Evolutionary conservation across 2,329 filamentous ascomycete genomes (phyloP).

Genomic region (Botryotinia convoluta): DNA sequence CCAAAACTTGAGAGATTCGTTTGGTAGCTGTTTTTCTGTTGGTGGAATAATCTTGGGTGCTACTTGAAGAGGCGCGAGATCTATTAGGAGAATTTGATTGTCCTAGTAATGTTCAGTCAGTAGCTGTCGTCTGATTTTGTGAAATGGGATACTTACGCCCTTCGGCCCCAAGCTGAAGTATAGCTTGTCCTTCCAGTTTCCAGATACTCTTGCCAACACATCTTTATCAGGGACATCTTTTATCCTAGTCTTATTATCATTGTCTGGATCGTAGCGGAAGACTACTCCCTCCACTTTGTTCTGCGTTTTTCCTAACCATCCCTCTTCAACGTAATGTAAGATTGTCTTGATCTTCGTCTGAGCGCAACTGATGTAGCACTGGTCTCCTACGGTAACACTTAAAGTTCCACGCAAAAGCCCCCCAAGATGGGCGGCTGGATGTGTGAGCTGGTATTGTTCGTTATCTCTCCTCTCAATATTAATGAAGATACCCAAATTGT

Average conservation of each 20-base stretch:
- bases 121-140: slow-evolving; percentile 37
- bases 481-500: slow-evolving; percentile 96
- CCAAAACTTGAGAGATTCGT: slow-evolving; percentile 91
- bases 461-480: slow-evolving; percentile 74
- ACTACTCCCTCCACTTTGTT: slow-evolving; percentile 90
- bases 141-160: slow-evolving; percentile 47
- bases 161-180: slow-evolving; percentile 59
- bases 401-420: slow-evolving; percentile 85
- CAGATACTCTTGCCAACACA: slow-evolving; percentile 76
- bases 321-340: slow-evolving; percentile 88
- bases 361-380: slow-evolving; percentile 84
- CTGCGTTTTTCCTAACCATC: slow-evolving; percentile 87
- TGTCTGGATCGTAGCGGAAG: slow-evolving; percentile 85
- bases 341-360: slow-evolving; percentile 90
- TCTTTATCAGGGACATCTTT: slow-evolving; percentile 86
- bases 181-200: slow-evolving; percentile 77
- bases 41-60: slow-evolving; percentile 78
- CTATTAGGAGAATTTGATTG: slow-evolving; percentile 71
- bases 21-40: slow-evolving; percentile 72
- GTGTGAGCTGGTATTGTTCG: slow-evolving; percentile 92
- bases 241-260: slow-evolving; percentile 75
- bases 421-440: slow-evolving; percentile 89
- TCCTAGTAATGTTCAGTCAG: slow-evolving; percentile 45
- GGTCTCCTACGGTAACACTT: slow-evolving; percentile 85
- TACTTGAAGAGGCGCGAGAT: slow-evolving; percentile 79